A percentile compares a stretch with the other conserved stretches of the same genome.
These are phyloP conservation scores for Polygonum aviculare DNA, from an alignment of 148 eudicot species.

Conservation along the genomic window DNA sequence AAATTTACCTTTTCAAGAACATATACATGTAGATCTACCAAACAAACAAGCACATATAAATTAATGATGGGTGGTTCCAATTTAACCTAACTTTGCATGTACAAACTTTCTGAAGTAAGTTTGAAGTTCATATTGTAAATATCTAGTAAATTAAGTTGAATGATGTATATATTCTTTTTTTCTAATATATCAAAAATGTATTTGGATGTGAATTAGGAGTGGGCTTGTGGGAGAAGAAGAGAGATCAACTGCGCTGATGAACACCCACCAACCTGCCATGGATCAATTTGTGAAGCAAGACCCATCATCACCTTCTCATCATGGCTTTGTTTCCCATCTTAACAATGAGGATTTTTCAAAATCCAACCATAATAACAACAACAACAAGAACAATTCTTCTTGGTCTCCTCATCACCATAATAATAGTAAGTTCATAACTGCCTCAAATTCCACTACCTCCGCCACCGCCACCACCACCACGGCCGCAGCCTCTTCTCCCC, in stretches of 20 bases:
- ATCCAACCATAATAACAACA: background rate
- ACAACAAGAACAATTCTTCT: constrained; percentile 13
- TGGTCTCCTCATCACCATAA: constrained; percentile 30
- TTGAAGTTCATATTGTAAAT: too few relatives aligned
- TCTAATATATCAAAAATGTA: too few relatives aligned
- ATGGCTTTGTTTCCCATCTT: constrained; percentile 18
- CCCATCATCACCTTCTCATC: constrained; percentile 9
- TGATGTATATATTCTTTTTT: background rate
- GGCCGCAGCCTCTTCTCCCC: constrained; percentile 51
- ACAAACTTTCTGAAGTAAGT: background rate
- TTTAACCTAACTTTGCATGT: background rate
- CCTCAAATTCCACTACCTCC: background rate
- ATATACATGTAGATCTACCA: background rate
- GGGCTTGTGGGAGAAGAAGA: constrained; percentile 50
- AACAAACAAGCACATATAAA: background rate
- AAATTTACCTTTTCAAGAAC: background rate
- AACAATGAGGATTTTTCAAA: constrained; percentile 20
- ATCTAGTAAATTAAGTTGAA: background rate
- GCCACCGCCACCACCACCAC: constrained; percentile 5
- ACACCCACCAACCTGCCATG: constrained; percentile 31
- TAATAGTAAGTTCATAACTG: background rate
- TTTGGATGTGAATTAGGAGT: constrained; percentile 25
- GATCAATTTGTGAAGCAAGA: constrained; percentile 35
- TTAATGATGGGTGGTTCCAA: background rate
- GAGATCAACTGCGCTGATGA: constrained; percentile 13